Base-by-base conservation (phyloP, 139 green algal genomes). In the Trebouxia sp. region DNA sequence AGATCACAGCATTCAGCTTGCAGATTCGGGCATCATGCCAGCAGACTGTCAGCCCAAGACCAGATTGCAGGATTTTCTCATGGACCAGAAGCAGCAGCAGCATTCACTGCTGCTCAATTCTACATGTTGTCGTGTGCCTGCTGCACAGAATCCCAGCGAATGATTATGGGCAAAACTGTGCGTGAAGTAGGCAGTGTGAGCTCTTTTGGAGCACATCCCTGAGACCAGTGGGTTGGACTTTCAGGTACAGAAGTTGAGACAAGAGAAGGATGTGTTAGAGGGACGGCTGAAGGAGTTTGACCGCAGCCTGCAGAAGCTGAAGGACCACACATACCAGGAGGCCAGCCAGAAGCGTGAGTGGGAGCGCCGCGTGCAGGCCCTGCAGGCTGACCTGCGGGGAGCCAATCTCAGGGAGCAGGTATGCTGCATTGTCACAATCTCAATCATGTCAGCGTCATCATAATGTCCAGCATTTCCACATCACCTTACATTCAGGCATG, bases 301-400 rank as follows among this genome's bases (percentile, higher is more conserved):
- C 51, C 51, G 51, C 76, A 81, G 76, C 50, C 53, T 81, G 76
- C 76, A 81, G 37, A 81, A 81, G 38, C 51, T 81, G 15, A 81
- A 81, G 76, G 76, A 81, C 26, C 72, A 53, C 53, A 81, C 76
- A n/a, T 81, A 72, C 37, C 51, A 70, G 12, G 76, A 81, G 76
- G 76, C 76, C 0, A 70, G 51, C 26, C 76, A 81, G 76, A 70
- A 70, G 51, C 76, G 41, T 42, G 51, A 70, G 30, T 81, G 53
- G 37, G 76, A 81, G 51, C 43, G 47, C 14, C 15, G 45, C 15
- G 28, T 79, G 28, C 43, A 65, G n/a, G 42, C 43, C 15, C 30
- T 79, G 72, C 42, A 62, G 30, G 72, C 72, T 43, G 72, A 79
- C 42, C 28, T 79, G 14, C 42, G 45, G 32, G 72, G 72, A 8